Base-by-base conservation (phyloP, 345 rosid species). In the Stellera chamaejasme region DNA sequence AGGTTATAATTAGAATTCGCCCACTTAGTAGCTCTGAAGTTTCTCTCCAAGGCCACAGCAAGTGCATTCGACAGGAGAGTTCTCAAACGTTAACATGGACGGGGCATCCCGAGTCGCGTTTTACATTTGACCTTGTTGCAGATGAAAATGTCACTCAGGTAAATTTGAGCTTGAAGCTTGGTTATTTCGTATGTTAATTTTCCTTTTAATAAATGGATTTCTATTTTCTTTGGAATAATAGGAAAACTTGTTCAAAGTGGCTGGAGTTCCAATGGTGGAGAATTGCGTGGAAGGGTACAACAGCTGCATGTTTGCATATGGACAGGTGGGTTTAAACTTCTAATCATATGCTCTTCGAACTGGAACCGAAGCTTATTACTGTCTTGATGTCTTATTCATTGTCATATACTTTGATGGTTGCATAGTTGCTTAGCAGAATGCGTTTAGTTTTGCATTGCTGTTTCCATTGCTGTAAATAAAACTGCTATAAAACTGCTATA, bases 301-400 rank as follows among this genome's bases (percentile, higher is more conserved):
- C 63, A 94, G 99, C 48, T 94, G 99, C 63, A 94, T 90, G 99
- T 94, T 94, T 76, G 99, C 99, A 1, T 94, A 94, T 71, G 99
- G 97, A 47, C 97, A 94, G 65, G 99, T 94, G 61, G 73, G 83
- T 61, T 19, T 19, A 19, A 19, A 19, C 23, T 19, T 67, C 51
- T 62, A 39, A 2, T 32, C 7, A 32, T 32, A 32, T 32, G 1
- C 39, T 32, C 39, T 8, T 32, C 9, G 39, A 32, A 3, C 39
- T 32, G 39, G 9, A 32, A 5, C 9, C 7, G 9, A 5, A 32
- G 5, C 39, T 32, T 32, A 32, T 5, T 32, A 32, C 7, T 32
- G 5, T 32, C 5, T 32, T 8, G 39, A 8, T 32, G 39, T 3
- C 39, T 32, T 32, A 32, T 32, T 32, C 39, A 32, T 32, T 32